Base-by-base conservation (phyloP, 2,329 filamentous ascomycete genomes). In the Cytospora mali region DNA sequence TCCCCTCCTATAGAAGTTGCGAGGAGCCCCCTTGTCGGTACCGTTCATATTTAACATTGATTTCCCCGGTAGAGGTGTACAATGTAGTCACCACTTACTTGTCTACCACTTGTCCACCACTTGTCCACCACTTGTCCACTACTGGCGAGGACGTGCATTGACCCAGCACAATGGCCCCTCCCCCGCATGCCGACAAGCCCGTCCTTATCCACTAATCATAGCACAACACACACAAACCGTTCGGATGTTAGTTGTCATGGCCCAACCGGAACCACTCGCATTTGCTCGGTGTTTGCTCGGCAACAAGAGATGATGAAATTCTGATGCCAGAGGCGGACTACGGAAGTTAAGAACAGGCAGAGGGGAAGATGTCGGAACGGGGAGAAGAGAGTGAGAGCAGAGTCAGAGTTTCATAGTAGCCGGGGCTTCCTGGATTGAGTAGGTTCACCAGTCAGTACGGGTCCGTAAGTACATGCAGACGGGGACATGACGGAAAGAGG, bases 241-340 rank as follows among this genome's bases (percentile, higher is more conserved):
- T 23, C 7, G 42, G 42, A 27, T 42, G 33, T 49, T 46, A 31
- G n/a, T 23, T 25, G 39, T 29, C 25, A 13, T 49, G 33, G 39
- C 55, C 61, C 61, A 62, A 60, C 61, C 61, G 51, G 61, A 60
- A 28, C 14, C 11, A 18, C 31, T 46, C 61, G 61, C 56, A 39
- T 25, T 18, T 31, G 31, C 27, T 62, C 61, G 61, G 61, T 33
- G 21, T 62, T 62, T 27, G 31, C 50, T 62, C 61, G 61, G 61
- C 25, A 51, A 62, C 21, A 33, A 27, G 21, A 46, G 39, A 51
- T 55, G 58, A 25, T 29, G 58, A 27, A 11, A 28, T 33, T 16
- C 16, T 53, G n/a, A 21, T 33, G n/a, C 25, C 18, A 21, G 27
- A 25, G 53, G 39, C 18, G 18, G 4, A 9, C 10, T n/a, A 10